Evolutionary conservation across 352 stramenopile genomes (phyloP).

Genomic region (Phytophthora agathidicida): DNA sequence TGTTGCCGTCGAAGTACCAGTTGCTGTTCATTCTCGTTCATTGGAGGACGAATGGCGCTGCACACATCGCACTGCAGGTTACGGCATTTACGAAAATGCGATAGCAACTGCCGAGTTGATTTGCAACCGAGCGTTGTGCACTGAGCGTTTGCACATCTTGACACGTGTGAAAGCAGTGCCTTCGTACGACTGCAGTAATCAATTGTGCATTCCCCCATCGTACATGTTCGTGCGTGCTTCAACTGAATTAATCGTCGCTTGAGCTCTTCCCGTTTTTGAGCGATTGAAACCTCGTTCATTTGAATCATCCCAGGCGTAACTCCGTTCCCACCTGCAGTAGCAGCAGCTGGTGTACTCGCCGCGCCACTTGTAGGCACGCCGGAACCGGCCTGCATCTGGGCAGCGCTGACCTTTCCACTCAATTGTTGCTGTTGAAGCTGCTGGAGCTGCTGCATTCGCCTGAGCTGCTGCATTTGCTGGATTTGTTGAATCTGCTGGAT

Average conservation of each 20-base stretch:
- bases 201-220: conserved; percentile 69
- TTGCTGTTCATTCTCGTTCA: conserved; percentile 89
- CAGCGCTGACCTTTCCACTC: conserved; percentile 33
- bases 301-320: conserved; percentile 53
- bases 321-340: conserved; percentile 24
- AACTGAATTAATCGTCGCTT: conserved; percentile 87
- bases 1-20: conserved; percentile 85
- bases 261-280: conserved; percentile 86
- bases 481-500: conserved; percentile 88
- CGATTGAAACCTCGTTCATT: conserved; percentile 83
- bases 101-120: conserved; percentile 85
- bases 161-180: conserved; percentile 80
- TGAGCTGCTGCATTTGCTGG: conserved; percentile 87
- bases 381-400: conserved; percentile 20
- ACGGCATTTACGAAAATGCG: conserved; percentile 88
- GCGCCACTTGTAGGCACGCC: conserved; percentile 33
- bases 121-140: conserved; percentile 90
- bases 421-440: conserved; percentile 69
- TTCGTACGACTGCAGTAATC: conserved; percentile 87
- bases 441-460: conserved; percentile 81
- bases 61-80: conserved; percentile 90
- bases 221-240: conserved; percentile 88
- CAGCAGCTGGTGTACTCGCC: conserved; percentile 22
- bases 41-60: conserved; percentile 86
- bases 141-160: conserved; percentile 81